phyloP scores from a whole-genome alignment of 148 eudicot genomes.

The Rhododendron ferrugineum region DNA sequence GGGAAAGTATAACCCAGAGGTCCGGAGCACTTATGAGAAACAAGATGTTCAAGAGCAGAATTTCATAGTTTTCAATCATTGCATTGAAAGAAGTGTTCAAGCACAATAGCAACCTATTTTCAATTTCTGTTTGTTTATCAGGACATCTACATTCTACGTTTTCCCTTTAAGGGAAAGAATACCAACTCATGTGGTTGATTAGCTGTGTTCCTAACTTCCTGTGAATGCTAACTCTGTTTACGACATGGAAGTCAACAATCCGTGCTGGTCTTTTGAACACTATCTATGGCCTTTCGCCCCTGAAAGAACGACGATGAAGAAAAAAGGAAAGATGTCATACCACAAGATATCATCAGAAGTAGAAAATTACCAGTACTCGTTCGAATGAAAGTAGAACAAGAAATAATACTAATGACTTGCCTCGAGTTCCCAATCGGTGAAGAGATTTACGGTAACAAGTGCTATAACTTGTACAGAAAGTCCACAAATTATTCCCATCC shows the following conservation, averaged over 20 bases:
- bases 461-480: slow-evolving; percentile 44
- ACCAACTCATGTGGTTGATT: neutral
- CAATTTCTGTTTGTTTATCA: neutral
- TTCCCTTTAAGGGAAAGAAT: neutral
- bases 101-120: neutral
- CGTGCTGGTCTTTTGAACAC: slow-evolving; percentile 10
- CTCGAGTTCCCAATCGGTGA: slow-evolving; percentile 56
- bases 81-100: neutral
- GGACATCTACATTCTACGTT: neutral
- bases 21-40: neutral
- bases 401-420: slow-evolving; percentile 10
- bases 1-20: neutral
- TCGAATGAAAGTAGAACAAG: neutral
- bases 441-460: slow-evolving; percentile 38
- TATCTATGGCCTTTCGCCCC: slow-evolving; percentile 15
- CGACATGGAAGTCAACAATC: neutral
- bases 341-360: neutral
- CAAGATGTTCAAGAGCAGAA: neutral
- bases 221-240: neutral
- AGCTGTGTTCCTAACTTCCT: neutral
- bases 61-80: neutral
- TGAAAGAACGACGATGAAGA: slow-evolving; percentile 1
- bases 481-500: slow-evolving; percentile 66
- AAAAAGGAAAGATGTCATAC: neutral
- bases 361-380: neutral